Evolutionary conservation across 2,329 filamentous ascomycete genomes (phyloP).

Genomic region (Alternaria sp.): DNA sequence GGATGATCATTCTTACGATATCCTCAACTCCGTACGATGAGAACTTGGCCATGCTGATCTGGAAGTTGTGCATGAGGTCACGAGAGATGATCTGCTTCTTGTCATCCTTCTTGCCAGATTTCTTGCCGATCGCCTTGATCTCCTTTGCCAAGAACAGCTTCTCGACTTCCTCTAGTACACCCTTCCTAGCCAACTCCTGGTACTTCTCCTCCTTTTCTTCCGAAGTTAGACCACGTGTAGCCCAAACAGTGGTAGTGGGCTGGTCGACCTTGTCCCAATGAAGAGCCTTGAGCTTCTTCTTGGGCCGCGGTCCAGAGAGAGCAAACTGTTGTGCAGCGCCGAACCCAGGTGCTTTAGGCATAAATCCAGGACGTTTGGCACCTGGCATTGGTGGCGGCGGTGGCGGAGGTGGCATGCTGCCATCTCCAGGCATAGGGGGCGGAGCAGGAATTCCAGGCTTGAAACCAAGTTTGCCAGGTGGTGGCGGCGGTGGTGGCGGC

Average conservation of each 20-base stretch:
- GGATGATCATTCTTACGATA: slow-evolving; percentile 90
- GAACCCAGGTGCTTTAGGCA: slow-evolving; percentile 67
- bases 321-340: slow-evolving; percentile 67
- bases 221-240: slow-evolving; percentile 81
- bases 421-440: slow-evolving; percentile 60
- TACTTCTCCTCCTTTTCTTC: slow-evolving; percentile 96
- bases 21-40: slow-evolving; percentile 85
- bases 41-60: slow-evolving; percentile 91
- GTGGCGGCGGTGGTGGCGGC: slow-evolving; percentile 53
- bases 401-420: slow-evolving; percentile 60
- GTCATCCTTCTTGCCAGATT: slow-evolving; percentile 79
- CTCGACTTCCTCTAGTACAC: slow-evolving; percentile 96
- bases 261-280: slow-evolving; percentile 99
- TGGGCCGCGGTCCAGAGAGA: slow-evolving; percentile 83
- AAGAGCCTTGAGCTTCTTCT: slow-evolving; percentile 99
- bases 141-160: slow-evolving; percentile 98
- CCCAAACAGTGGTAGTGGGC: slow-evolving; percentile 92
- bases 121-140: slow-evolving; percentile 82
- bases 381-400: slow-evolving; percentile 68
- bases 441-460: slow-evolving; percentile 54
- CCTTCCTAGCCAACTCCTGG: slow-evolving; percentile 88
- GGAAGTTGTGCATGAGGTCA: slow-evolving; percentile 67
- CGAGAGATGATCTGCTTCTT: slow-evolving; percentile 97
- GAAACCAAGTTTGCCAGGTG: slow-evolving; percentile 56
- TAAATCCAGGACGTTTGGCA: slow-evolving; percentile 72